These are phyloP conservation scores for Cordyceps tenuipes DNA, from an alignment of 2,329 filamentous ascomycete genomes.

Conservation along the genomic window DNA sequence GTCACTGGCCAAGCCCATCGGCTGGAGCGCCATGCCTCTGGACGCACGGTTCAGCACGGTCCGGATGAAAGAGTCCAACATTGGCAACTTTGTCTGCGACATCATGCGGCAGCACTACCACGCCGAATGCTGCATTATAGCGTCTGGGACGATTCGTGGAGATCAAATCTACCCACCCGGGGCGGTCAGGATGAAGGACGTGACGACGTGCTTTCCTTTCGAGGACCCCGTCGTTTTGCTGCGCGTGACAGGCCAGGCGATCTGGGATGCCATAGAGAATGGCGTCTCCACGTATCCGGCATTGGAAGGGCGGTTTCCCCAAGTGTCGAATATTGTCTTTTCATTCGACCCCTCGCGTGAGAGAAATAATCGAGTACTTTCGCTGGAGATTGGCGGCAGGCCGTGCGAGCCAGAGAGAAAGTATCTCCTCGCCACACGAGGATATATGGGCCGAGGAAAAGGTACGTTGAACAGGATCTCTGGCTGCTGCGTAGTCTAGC, in stretches of 20 bases:
- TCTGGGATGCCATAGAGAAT: constrained; percentile 78
- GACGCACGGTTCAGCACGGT: constrained; percentile 84
- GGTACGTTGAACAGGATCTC: constrained; percentile 23
- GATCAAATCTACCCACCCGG: constrained; percentile 85
- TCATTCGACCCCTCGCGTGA: constrained; percentile 58
- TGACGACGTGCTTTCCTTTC: constrained; percentile 87
- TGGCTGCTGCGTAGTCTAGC: no score
- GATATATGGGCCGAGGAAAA: constrained; percentile 84
- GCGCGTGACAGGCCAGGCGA: constrained; percentile 59
- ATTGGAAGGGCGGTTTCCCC: constrained; percentile 74
- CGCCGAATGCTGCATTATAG: constrained; percentile 78
- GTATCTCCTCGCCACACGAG: constrained; percentile 71
- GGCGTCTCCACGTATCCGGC: constrained; percentile 73
- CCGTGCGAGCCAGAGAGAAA: constrained; percentile 53
- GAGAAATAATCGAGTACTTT: constrained; percentile 54
- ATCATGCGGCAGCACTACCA: constrained; percentile 78
- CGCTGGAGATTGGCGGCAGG: constrained; percentile 50
- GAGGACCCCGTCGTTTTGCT: constrained; percentile 83
- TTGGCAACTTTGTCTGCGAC: constrained; percentile 87
- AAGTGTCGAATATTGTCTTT: constrained; percentile 77
- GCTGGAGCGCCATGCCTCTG: constrained; percentile 70
- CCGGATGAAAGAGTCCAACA: constrained; percentile 66
- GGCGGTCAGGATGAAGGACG: constrained; percentile 66
- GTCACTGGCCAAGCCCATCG: constrained; percentile 73
- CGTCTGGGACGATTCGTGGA: constrained; percentile 74